Evolutionary conservation across 2,329 filamentous ascomycete species (phyloP), one percentile per base, ranked within the genome.

Genomic region (Cladophialophora immunda): DNA sequence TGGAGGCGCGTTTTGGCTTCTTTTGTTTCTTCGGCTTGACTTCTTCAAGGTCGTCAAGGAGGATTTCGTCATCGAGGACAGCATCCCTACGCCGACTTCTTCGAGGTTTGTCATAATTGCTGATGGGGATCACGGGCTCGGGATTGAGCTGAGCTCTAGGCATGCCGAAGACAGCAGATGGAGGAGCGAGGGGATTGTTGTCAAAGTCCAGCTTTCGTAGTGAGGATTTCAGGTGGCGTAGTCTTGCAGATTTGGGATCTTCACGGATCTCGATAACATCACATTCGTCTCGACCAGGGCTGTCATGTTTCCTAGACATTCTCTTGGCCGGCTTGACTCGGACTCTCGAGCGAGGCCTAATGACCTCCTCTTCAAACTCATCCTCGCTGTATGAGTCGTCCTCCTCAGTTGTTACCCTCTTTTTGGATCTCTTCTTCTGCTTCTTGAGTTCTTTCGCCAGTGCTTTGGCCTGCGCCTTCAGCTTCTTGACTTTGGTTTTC

Each of bases 1-100:
- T 87, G 19, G 84, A 85, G 6, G 78, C 85, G 52, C 76, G 77
- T 69, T 78, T 81, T 13, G 75, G 72, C 67, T 78, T 78, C 47
- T 53, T 61, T 9, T 61, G 41, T 47, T 61, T 61, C 65, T 78
- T 76, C 5, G 66, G 58, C 54, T 70, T 73, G 70, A 77, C 79
- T 55, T 77, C 73, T 22, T 67, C 71, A 30, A 69, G n/a, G 27
- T 67, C 60, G 17, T 66, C 32, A 34, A 64, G 38, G 30, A 64
- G 17, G 11, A 54, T 17, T 22, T 53, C 9, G 11, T 58, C 58
- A n/a, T 58, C 47, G 7, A 66, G 6, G 5, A 53, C 60, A 4
- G 17, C 13, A 1, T 54, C 38, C 47, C 58, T 29, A 9, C 55
- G 57, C 25, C 29, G 29, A 17, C 15, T 59, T 47, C 55, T 29